Percentiles rank a stretch among this genome's conserved stretches.
These are phyloP conservation scores for Hysterium pulicare DNA, from an alignment of 2,329 filamentous ascomycete genomes.

Conservation along the genomic window DNA sequence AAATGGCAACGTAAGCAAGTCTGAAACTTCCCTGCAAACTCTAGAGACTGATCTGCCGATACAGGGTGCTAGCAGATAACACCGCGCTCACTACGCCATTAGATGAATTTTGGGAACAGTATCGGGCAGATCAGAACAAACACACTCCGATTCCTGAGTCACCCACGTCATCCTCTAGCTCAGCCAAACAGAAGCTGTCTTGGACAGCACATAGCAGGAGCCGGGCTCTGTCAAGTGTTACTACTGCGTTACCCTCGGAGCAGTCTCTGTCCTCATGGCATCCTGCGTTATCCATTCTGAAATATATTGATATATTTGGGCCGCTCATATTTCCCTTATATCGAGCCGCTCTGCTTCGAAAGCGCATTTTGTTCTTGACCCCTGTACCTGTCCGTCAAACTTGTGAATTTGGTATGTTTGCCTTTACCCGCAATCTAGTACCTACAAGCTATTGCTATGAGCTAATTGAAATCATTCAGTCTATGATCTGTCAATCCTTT, in stretches of 20 bases:
- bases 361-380: conserved; percentile 82
- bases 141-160: conserved; percentile 4
- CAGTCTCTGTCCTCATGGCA: conserved; percentile 74
- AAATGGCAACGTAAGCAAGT: conserved; percentile 62
- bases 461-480: no score
- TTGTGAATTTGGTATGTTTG: conserved; percentile 79
- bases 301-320: conserved; percentile 78
- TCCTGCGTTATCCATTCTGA: conserved; percentile 77
- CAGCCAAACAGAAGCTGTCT: conserved; percentile 5
- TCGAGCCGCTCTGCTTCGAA: conserved; percentile 78
- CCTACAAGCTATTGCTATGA: no score
- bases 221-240: conserved; percentile 50
- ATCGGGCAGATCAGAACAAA: conserved; percentile 24
- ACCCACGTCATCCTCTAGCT: conserved; percentile 1
- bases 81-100: conserved; percentile 61
- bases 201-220: conserved; percentile 23
- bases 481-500: conserved; percentile 89
- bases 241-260: conserved; percentile 55
- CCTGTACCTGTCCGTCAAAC: conserved; percentile 79
- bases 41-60: not conserved
- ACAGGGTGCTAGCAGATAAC: conserved; percentile 59
- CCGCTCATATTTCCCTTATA: conserved; percentile 90
- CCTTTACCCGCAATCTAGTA: not conserved
- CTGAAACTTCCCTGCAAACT: not conserved
- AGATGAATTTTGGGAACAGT: conserved; percentile 75